Evolutionary conservation across 768 basidiomycete genomes (phyloP), one percentile per base, ranked within the genome.

Genomic region (Lentinula raphanica): DNA sequence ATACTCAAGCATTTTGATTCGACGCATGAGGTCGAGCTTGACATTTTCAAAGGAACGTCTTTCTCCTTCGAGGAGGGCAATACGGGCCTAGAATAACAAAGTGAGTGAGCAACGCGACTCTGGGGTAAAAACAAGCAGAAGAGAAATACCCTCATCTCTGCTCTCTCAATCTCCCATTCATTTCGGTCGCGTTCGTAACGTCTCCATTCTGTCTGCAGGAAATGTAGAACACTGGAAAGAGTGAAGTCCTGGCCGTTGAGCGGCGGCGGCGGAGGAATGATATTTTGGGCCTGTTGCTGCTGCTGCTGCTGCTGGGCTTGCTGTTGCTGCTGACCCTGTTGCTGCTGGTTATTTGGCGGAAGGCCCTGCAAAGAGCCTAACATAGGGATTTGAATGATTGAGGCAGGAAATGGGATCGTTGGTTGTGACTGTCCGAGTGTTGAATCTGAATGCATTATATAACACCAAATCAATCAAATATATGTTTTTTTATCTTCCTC

Each of bases 81-180:
- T 98, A 54, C 97, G 87, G 55, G 96, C 96, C 94, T 96, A 67
- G 54, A 32, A 58, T 56, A 54, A 65, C 69, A 63, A n/a, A 69
- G 58, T 32, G 62, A 70, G 60, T 72, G 66, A 68, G 65, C 63
- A 69, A 56, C 64, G 63, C 65, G 59, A 54, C 29, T 48, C 45
- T 58, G 62, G 56, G 61, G 46, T 63, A 58, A 55, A 58, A 51
- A 17, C 17, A 50, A 23, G 28, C 12, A 60, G 42, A 61, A 61
- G 56, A 61, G 42, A 84, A 91, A 67, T 63, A 94, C 94, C 81
- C 96, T 82, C 95, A 98, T 98, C 74, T 98, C 97, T 31, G 97
- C 97, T 65, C 97, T 81, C 74, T 98, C 97, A 66, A 99, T 99
- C 79, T 99, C 97, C 96, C 96, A 99, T 75, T 99, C 97, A 70